Base-by-base conservation (phyloP, 257 asterid genomes). In the Nicotiana otophora region DNA sequence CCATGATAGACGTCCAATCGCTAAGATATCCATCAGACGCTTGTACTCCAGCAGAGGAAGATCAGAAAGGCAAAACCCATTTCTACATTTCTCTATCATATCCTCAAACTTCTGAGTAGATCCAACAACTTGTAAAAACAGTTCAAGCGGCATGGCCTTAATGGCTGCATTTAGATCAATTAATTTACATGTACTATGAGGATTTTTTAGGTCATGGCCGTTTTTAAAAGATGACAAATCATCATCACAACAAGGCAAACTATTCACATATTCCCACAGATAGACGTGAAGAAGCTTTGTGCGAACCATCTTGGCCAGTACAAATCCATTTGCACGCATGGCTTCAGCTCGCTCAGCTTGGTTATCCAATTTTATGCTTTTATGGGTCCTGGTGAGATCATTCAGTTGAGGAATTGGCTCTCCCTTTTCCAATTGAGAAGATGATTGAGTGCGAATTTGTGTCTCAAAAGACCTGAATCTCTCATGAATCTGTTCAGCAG, bases 101-200 rank as follows among this genome's bases (percentile, higher is more conserved):
- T 92, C 92, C 86, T 92, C 96, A 75, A 86, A 81, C 83, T 89
- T 93, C 84, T 94, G 85, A 64, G 91, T 84, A 85, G 95, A 96
- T 67, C 99, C 97, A 7, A 91, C 95, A 81, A 93, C 91, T 87
- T 96, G 96, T 86, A 93, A 88, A 90, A 92, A 96, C 88, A 94
- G 86, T 87, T 92, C 94, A 81, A 96, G 92, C 17, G 97, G 95
- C 97, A 96, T 92, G 82, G 92, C 89, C 87, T 87, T 93, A 76
- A 90, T 85, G 84, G 96, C 94, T 83, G 81, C 86, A 83, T 92
- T 91, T 86, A 92, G 84, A 74, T 93, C 93, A 17, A 96, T 90
- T 82, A 88, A 81, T 88, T 88, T 92, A 83, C 90, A 90, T 77
- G 89, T 88, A 90, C 97, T 93, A 84, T 93, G 98, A 17, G 93